Base-by-base conservation (phyloP, 108 stramenopile genomes). In the Nitzschia sp. region DNA sequence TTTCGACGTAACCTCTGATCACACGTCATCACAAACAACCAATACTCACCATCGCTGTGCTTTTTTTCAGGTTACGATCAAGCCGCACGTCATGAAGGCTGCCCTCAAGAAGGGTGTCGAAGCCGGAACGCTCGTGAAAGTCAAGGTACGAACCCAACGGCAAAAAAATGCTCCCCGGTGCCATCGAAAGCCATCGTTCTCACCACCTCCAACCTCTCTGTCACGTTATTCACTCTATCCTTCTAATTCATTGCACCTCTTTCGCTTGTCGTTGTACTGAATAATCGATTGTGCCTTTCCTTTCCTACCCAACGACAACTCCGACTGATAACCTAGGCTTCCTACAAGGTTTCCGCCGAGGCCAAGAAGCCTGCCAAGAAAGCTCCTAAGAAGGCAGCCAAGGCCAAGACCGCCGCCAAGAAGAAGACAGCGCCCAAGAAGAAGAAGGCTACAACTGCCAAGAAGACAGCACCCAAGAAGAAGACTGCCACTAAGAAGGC, bases 281-380 rank as follows among this genome's bases (percentile, higher is more conserved):
- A n/a, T n/a, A n/a, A n/a, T n/a, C n/a, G n/a, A 41, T 41, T 41
- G 9, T 41, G 38, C 38, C 13, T 6, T 41, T 41, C 9, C 13
- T 9, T 41, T 41, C 9, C 38, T 41, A 13, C 38, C 13, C 13
- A 41, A 6, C 38, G 38, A 41, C 38, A 41, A 41, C 38, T 41
- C 38, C 38, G 38, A 41, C 38, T 41, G 38, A 6, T 41, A 13
- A n/a, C 17, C 33, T 41, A 61, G 60, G 71, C 66, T 13, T 85
- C 84, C 53, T 92, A 83, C 87, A 92, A 92, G 80, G 62, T 92
- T 46, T 77, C 79, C 9, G 59, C 78, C 19, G 82, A 81, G 31
- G 84, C 85, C 16, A 73, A 80, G 68, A 74, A 65, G 35, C 46
- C 78, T 53, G 58, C 66, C 34, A 76, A 72, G 50, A 77, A 76